Base-by-base conservation (phyloP, 352 stramenopile genomes). In the Globisporangium lucens region DNA sequence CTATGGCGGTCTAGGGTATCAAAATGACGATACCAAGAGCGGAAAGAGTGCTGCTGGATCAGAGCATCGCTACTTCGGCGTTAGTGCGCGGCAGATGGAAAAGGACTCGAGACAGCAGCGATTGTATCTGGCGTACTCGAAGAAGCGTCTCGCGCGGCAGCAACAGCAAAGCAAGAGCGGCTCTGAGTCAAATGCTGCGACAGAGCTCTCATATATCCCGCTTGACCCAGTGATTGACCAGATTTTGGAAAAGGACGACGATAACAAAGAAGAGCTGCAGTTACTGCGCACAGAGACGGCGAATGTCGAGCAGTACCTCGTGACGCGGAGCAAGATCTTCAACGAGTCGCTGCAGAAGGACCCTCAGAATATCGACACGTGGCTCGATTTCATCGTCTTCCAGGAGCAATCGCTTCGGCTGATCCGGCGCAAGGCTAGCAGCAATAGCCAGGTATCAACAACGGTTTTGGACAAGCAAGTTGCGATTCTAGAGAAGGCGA, bases 341-440 rank as follows among this genome's bases (percentile, higher is more conserved):
- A 89, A 89, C 63, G 57, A 70, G 65, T 51, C 63, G 17, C 49
- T 90, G 4, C 52, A 69, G 15, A 64, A 75, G 15, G 83, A 79
- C 20, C 79, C 85, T 33, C 65, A 75, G 3, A 67, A 85, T 33
- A 65, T 89, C 17, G 66, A 77, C 0, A 66, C 52, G 17, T 95
- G 87, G 87, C 73, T 95, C 1, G 75, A 93, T 56, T 78, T 91
- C 33, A 79, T 92, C n/a, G 79, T 73, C 1, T 91, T 93, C 51
- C 87, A 95, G 69, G 78, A 87, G n/a, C 65, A 93, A 27, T 79
- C 75, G 29, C 69, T 78, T 12, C 71, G 77, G 2, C 66, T 93
- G 56, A 61, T 76, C 4, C 60, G 41, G 10, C 78, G 38, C 4
- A 59, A 29, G 5, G 4, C 8, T 27, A 35, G 1, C 17, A 56